Percentiles rank a stretch among this genome's conserved stretches.
Conservation (phyloP, 2,329 filamentous ascomycete species). For the Coniochaeta sp. region DNA sequence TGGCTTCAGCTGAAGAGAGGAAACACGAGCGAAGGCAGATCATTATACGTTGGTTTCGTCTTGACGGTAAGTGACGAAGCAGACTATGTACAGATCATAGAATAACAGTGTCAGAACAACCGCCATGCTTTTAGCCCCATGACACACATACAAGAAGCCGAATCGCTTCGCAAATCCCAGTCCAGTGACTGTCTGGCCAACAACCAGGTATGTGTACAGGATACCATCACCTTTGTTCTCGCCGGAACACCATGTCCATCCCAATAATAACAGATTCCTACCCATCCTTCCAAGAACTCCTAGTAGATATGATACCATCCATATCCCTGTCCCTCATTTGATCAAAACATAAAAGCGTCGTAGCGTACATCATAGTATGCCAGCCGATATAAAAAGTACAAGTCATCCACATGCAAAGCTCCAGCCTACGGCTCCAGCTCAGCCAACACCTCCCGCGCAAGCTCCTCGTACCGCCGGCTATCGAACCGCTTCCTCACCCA, state of each 20-base stretch:
- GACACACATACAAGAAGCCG: neutral
- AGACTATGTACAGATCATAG: neutral
- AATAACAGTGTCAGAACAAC: neutral
- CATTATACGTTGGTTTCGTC: neutral
- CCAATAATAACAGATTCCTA: neutral
- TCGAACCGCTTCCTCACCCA: slow-evolving; percentile 52
- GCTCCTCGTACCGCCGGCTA: slow-evolving; percentile 40
- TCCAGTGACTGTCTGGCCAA: neutral
- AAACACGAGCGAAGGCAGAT: neutral
- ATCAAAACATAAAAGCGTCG: neutral
- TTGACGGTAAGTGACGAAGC: neutral
- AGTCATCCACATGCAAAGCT: neutral
- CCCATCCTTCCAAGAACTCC: neutral
- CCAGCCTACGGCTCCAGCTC: slow-evolving; percentile 27
- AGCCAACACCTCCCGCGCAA: slow-evolving; percentile 42
- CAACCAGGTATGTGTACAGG: neutral
- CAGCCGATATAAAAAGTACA: neutral
- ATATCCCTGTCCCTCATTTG: neutral
- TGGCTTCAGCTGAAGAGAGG: neutral
- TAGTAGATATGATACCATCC: neutral
- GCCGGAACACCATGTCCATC: neutral
- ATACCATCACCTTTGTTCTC: neutral
- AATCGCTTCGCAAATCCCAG: neutral
- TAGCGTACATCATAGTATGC: neutral
- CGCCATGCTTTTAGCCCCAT: neutral